Evolutionary conservation across 768 basidiomycete genomes (phyloP), one percentile per base, ranked within the genome.

Genomic region (Tylopilus vinaceipallidus): DNA sequence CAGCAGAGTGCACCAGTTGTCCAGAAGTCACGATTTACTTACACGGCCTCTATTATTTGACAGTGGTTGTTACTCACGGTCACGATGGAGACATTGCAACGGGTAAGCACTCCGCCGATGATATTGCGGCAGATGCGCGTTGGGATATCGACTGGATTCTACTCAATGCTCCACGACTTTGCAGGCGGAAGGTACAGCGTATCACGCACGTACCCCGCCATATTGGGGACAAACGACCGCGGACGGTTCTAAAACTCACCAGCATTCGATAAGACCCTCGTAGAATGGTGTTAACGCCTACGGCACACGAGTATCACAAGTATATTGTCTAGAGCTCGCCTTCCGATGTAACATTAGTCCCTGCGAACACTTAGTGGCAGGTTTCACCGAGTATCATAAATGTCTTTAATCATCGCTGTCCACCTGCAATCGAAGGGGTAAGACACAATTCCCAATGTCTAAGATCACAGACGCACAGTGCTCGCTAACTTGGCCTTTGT

Each of bases 401-500:
- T 30, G 12, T 36, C 20, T 52, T 49, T 61, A 61, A 8, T 57
- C 66, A 49, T 68, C 68, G 27, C 66, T 70, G 26, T 67, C 68
- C 17, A 61, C 33, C 54, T 66, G 35, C 9, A n/a, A 29, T 49
- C 20, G 27, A 14, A n/a, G 13, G 16, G 3, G 3, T 51, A 2
- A 53, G 29, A 8, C 10, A 11, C 24, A 6, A 37, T 17, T 42
- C 29, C 5, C 9, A 3, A 40, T 8, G 11, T 34, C n/a, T n/a
- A n/a, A n/a, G n/a, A 23, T 30, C 35, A 12, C 7, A 12, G 12
- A 20, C 74, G 51, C 42, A 79, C 76, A 46, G 65, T 63, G 32
- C 59, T 70, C 3, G 80, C 77, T 68, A 86, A 79, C 67, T 71
- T 88, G 36, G 78, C 77, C 58, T 75, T 80, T 10, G 89, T 85